phyloP scores from a whole-genome alignment of 495 filamentous ascomycete species.

The Lepraria neglecta region DNA sequence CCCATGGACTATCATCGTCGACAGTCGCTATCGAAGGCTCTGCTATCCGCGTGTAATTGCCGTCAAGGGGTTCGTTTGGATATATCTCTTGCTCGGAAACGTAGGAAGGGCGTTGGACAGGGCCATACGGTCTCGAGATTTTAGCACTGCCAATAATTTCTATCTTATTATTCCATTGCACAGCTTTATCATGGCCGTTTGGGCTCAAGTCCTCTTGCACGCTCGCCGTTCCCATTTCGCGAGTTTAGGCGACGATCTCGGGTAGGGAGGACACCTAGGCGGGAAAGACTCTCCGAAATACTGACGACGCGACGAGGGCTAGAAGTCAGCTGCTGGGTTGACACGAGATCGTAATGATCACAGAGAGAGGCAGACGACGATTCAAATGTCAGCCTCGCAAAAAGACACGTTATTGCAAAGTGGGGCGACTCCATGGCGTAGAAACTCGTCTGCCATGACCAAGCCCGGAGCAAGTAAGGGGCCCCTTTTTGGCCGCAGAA shows the following conservation, averaged over 20 bases:
- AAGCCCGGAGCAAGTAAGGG: no score
- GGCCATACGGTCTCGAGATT: background rate
- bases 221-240: background rate
- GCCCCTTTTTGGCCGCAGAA: no score
- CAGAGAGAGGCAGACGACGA: background rate
- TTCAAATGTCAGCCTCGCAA: no score
- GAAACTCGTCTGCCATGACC: no score
- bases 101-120: background rate
- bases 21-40: background rate
- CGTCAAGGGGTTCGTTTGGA: background rate
- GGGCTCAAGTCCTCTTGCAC: background rate
- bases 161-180: background rate
- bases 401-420: no score
- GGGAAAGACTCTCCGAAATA: background rate
- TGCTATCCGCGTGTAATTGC: background rate
- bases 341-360: background rate
- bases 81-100: background rate
- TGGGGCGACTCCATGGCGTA: no score
- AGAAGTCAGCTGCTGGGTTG: background rate
- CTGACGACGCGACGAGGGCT: background rate
- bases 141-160: background rate
- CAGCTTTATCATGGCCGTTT: background rate
- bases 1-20: conserved; percentile 15
- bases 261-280: background rate
- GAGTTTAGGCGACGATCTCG: background rate